Evolutionary conservation across 345 rosid genomes (phyloP).

Genomic region (Aquilaria malaccensis): DNA sequence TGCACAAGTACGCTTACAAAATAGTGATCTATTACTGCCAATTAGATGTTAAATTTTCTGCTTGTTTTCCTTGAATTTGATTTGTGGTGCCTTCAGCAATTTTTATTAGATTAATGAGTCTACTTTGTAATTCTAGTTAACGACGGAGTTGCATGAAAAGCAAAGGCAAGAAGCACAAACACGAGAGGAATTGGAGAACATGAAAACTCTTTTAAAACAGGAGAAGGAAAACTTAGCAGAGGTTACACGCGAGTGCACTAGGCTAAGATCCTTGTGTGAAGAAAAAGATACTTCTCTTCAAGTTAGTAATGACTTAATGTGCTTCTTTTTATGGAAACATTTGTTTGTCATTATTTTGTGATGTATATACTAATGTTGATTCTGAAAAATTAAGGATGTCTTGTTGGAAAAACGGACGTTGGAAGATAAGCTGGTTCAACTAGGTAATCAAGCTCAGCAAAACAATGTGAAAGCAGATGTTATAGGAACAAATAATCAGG

Average conservation of each 20-base stretch:
- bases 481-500: constrained; percentile 48
- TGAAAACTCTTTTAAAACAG: constrained; percentile 49
- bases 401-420: constrained; percentile 48
- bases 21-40: neutral
- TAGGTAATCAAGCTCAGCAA: constrained; percentile 34
- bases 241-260: constrained; percentile 44
- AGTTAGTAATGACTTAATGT: constrained; percentile 29
- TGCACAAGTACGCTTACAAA: constrained; percentile 41
- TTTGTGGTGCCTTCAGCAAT: neutral
- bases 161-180: constrained; percentile 44
- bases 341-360: constrained; percentile 6
- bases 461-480: constrained; percentile 35
- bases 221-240: constrained; percentile 58
- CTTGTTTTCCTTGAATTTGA: neutral
- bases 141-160: constrained; percentile 67
- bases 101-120: constrained; percentile 5
- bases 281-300: constrained; percentile 68
- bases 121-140: constrained; percentile 37
- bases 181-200: constrained; percentile 61
- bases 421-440: constrained; percentile 49
- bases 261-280: constrained; percentile 43
- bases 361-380: constrained; percentile 2
- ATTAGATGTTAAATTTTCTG: neutral
- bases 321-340: constrained; percentile 6
- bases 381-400: constrained; percentile 39